phyloP scores from a whole-genome alignment of 2,329 filamentous ascomycete species.

The Thermoascus crustaceus region DNA sequence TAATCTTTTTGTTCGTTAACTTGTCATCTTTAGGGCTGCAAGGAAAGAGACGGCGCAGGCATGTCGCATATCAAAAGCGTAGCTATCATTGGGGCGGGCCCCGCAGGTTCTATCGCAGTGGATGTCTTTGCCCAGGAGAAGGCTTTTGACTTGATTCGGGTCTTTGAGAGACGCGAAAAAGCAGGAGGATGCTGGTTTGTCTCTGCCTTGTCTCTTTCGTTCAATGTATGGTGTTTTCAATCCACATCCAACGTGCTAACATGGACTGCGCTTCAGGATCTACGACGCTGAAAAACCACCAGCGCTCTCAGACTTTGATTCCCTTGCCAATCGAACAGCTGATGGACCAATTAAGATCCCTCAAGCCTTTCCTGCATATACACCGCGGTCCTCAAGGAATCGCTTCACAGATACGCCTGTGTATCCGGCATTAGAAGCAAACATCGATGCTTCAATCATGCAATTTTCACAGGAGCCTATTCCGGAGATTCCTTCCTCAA shows the following conservation, averaged over 20 bases:
- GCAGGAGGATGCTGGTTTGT: slow-evolving; percentile 27
- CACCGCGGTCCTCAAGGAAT: slow-evolving; percentile 4
- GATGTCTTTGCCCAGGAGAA: slow-evolving; percentile 25
- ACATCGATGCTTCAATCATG: slow-evolving; percentile 21
- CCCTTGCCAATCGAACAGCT: background rate
- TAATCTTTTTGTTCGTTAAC: no score
- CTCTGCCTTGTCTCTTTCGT: no score
- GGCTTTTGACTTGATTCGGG: slow-evolving; percentile 21
- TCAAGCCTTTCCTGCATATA: slow-evolving; percentile 12
- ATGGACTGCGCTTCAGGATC: no score
- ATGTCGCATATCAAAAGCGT: no score
- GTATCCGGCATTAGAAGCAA: slow-evolving; percentile 16
- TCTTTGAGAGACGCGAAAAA: slow-evolving; percentile 24
- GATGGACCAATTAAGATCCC: slow-evolving; percentile 8
- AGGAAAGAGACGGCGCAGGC: no score
- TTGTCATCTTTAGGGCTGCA: no score
- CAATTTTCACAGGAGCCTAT: slow-evolving; percentile 20
- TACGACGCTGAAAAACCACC: no score
- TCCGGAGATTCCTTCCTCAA: slow-evolving; percentile 15
- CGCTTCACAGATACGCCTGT: background rate
- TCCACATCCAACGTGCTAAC: no score
- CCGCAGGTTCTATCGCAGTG: slow-evolving; percentile 20
- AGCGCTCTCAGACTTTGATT: slow-evolving; percentile 21
- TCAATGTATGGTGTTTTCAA: no score
- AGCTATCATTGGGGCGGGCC: slow-evolving; percentile 22